A percentile compares a stretch with the other conserved stretches of the same genome.
Conservation (phyloP, 805 yeast species). For the Cyberlindnera sargentensis region DNA sequence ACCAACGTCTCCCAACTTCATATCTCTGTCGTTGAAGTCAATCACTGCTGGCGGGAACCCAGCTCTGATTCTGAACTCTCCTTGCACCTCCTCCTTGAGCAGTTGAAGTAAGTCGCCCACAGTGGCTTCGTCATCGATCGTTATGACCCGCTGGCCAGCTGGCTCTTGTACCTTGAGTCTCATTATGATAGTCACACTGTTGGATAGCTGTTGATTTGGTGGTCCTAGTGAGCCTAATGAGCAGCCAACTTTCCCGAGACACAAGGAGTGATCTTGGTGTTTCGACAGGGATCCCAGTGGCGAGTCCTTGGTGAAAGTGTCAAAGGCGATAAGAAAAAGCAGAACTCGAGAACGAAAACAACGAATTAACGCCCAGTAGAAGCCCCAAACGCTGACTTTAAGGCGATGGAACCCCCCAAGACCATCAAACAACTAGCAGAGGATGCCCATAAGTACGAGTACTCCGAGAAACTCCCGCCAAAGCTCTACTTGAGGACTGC, state of each 20-base stretch:
- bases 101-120: constrained; percentile 27
- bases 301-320: no score
- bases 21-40: constrained; percentile 21
- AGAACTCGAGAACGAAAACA: no score
- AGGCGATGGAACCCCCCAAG: constrained; percentile 7
- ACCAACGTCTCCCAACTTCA: constrained; percentile 34
- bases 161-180: constrained; percentile 30
- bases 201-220: no score
- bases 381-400: no score
- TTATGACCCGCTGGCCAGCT: constrained; percentile 26
- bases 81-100: not conserved
- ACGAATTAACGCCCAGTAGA: no score
- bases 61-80: constrained; percentile 28
- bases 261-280: no score
- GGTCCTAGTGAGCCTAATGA: no score
- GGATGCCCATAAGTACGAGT: constrained; percentile 50
- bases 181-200: constrained; percentile 20
- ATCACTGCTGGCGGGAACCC: constrained; percentile 60
- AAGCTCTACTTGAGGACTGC: constrained; percentile 51
- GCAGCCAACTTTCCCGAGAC: no score
- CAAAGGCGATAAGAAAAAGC: no score
- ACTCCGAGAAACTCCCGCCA: constrained; percentile 42
- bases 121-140: constrained; percentile 31
- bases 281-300: no score
- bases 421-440: constrained; percentile 30